Base-by-base conservation (phyloP, 306 rosid genomes). In the Sindora glabra region DNA sequence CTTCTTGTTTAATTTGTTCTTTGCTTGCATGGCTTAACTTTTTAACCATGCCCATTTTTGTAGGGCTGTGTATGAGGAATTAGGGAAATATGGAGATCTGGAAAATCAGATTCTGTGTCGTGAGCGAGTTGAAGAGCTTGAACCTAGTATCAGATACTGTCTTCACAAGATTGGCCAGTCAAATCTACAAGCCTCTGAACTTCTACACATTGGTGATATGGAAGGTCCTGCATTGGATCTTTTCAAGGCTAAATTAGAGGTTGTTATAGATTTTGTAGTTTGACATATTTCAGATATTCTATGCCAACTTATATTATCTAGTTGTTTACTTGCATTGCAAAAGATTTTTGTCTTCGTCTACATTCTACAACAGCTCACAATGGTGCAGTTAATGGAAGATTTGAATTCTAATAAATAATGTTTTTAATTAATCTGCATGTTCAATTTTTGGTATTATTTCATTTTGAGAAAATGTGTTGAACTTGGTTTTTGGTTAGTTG, bases 171-270 rank as follows among this genome's bases (percentile, higher is more conserved):
- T 89, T 73, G 97, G 95, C 42, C 81, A 84, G 76, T 89, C 96
- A 73, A 86, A 86, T 83, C 71, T 92, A 48, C 96, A 89, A 74
- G 82, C 96, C 69, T 92, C 99, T 54, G 97, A 89, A 68, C 95
- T 92, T 68, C 59, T 92, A 48, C 67, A 89, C 30, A 92, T 92
- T 60, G 99, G 94, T 50, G 99, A 92, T 76, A 80, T 86, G 95
- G 96, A 92, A 92, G 99, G 99, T 62, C 99, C 99, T 57, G 99
- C 99, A 29, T 75, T 92, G 67, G 99, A 89, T 81, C 99, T 89
- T 62, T 92, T 92, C 60, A 92, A 92, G 72, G 82, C 94, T 36
- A 92, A 92, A 70, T 58, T 92, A 68, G 99, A 92, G 96, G 99
- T 89, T 53, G 69, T 84, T 79, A 39, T 79, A 32, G 27, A 45